Base-by-base conservation (phyloP, 106 monocot genomes). In the Iris macrosiphon region DNA sequence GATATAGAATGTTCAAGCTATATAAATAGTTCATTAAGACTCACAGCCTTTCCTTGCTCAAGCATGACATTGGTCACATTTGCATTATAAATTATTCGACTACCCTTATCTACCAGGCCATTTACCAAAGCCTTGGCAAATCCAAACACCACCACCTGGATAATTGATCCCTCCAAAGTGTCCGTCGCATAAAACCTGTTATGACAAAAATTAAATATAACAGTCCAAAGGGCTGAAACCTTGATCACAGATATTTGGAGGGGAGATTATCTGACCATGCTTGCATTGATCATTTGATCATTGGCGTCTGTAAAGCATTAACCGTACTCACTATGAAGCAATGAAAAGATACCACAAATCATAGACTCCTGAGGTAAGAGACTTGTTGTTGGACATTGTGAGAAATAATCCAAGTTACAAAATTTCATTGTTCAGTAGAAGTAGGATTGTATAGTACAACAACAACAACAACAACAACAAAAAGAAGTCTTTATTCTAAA, bases 231-330 rank as follows among this genome's bases (percentile, higher is more conserved):
- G n/a, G n/a, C n/a, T n/a, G n/a, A n/a, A n/a, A n/a, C n/a, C n/a
- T n/a, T n/a, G n/a, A n/a, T n/a, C n/a, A n/a, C n/a, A n/a, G n/a
- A 7, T 40, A 6, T 28, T 32, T 1, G 13, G 34, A 63, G 26
- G 55, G 2, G 24, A n/a, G n/a, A n/a, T n/a, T 22, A 53, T 59
- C 59, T 65, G 72, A 96, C 96, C 96, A 96, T 96, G 82, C 81
- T 74, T 37, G 96, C 96, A 72, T 96, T 96, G 45, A n/a, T n/a
- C n/a, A n/a, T n/a, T n/a, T n/a, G n/a, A 96, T 96, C 90, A 96
- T 96, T 61, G 96, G 96, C 28, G 96, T 96, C 56, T 83, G 85
- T 69, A 96, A 42, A 45, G 96, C 96, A 67, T 90, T 90, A 40
- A 96, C 83, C 16, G 96, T 96, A 64, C 90, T 96, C 23, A 96